Base-by-base conservation (phyloP, 345 rosid genomes). In the Citrus medica region DNA sequence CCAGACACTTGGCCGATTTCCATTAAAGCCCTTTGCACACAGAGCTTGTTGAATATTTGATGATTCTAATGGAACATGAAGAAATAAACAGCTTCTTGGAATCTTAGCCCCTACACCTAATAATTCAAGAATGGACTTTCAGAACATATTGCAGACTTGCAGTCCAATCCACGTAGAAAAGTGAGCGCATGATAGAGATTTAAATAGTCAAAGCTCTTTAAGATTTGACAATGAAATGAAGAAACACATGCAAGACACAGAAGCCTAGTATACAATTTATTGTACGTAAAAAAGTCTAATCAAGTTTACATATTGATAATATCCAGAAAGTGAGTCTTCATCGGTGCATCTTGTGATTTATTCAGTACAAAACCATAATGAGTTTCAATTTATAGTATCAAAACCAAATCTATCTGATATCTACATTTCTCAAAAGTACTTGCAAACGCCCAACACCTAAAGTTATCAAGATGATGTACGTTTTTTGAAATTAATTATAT, bases 21-120 rank as follows among this genome's bases (percentile, higher is more conserved):
- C 99, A 17, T 83, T 86, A 80, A 95, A 93, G 78, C 98, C 97
- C 80, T 89, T 92, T 10, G 81, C 64, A 6, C 76, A 80, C 84
- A 95, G 81, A 79, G 37, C 61, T 69, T 88, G 81, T 77, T 89
- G 89, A 73, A 89, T 74, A 74, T 88, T 78, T 24, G 84, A 69
- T 24, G 86, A 78, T 63, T 87, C 95, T 74, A 82, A 61, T n/a
- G 92, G 97, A 79, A 91, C 86, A 82, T 95, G 98, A 81, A 91
- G 79, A 78, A 85, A 86, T 73, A 93, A 80, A 80, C 96, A 93
- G 71, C 84, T 75, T 82, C 89, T 88, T 32, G 98, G 91, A 73
- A 92, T 83, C 88, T 88, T 93, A 24, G 97, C 97, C 80, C 97
- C 97, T 24, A 91, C 94, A 88, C 86, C 99, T 95, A 82, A 25